A percentile compares a stretch with the other conserved stretches of the same genome.
phyloP scores from a whole-genome alignment of 2,329 filamentous ascomycete genomes.

The Aureobasidium melanogenum region DNA sequence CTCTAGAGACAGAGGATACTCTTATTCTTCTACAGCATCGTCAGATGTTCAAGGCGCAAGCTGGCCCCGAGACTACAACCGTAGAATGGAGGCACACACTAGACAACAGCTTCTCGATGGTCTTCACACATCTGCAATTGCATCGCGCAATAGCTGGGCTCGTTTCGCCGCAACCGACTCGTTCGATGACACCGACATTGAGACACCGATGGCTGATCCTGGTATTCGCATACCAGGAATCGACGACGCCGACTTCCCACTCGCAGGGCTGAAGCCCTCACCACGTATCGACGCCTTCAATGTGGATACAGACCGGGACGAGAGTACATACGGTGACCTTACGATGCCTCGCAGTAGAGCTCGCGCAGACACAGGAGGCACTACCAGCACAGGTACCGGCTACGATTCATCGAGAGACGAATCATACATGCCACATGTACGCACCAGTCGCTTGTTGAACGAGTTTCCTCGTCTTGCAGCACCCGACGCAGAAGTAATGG shows the following conservation, averaged over 20 bases:
- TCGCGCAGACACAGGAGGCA: constrained; percentile 5
- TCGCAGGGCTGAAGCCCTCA: not conserved
- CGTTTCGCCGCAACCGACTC: constrained; percentile 9
- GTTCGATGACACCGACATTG: constrained; percentile 6
- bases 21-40: constrained; percentile 15
- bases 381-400: constrained; percentile 4
- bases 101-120: constrained; percentile 13
- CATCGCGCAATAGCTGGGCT: constrained; percentile 7
- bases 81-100: constrained; percentile 15
- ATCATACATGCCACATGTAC: not conserved
- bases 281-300: constrained; percentile 2
- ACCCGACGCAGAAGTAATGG: constrained; percentile 23
- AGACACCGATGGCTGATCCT: not conserved
- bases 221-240: constrained; percentile 1
- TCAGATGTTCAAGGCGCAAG: constrained; percentile 16
- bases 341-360: not conserved
- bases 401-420: constrained; percentile 15
- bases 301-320: not conserved
- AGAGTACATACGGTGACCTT: constrained; percentile 5
- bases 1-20: constrained; percentile 13
- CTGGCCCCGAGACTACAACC: constrained; percentile 15
- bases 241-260: constrained; percentile 8
- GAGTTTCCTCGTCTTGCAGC: constrained; percentile 21
- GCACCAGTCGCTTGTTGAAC: not conserved
- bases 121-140: constrained; percentile 2